phyloP scores from a whole-genome alignment of 805 yeast genomes.

The Kluyveromyces nonfermentans region DNA sequence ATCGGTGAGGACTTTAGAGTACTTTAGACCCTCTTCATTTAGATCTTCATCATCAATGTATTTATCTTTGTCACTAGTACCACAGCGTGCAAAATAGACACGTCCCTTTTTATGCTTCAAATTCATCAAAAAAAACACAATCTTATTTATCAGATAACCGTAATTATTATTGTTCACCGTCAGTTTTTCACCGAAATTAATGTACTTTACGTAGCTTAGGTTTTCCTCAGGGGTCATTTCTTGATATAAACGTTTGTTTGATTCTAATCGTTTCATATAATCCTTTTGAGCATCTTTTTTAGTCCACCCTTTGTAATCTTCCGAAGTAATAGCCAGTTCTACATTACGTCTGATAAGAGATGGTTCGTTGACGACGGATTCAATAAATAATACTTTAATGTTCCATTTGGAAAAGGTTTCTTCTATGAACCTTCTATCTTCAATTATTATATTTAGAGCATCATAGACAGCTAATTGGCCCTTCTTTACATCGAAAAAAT shows the following conservation, averaged over 20 bases:
- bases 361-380: constrained; percentile 71
- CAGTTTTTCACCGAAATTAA: constrained; percentile 82
- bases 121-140: constrained; percentile 87
- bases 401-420: constrained; percentile 44
- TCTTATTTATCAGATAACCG: constrained; percentile 85
- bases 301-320: constrained; percentile 76
- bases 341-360: constrained; percentile 64
- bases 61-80: constrained; percentile 37
- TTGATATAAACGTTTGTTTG: constrained; percentile 62
- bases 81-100: constrained; percentile 86
- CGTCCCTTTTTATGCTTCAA: constrained; percentile 79
- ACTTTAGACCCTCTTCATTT: constrained; percentile 60
- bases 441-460: constrained; percentile 78
- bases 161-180: constrained; percentile 72
- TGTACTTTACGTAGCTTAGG: constrained; percentile 71
- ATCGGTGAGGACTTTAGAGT: constrained; percentile 54
- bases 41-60: constrained; percentile 75
- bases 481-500: constrained; percentile 60
- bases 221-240: constrained; percentile 50
- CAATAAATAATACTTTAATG: constrained; percentile 79
- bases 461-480: constrained; percentile 97
- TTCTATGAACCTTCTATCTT: constrained; percentile 52
- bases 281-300: constrained; percentile 65
- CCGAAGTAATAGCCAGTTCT: constrained; percentile 75
- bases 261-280: constrained; percentile 61